Base-by-base conservation (phyloP, 1,284 basidiomycete species). In the Trametes versicolor region DNA sequence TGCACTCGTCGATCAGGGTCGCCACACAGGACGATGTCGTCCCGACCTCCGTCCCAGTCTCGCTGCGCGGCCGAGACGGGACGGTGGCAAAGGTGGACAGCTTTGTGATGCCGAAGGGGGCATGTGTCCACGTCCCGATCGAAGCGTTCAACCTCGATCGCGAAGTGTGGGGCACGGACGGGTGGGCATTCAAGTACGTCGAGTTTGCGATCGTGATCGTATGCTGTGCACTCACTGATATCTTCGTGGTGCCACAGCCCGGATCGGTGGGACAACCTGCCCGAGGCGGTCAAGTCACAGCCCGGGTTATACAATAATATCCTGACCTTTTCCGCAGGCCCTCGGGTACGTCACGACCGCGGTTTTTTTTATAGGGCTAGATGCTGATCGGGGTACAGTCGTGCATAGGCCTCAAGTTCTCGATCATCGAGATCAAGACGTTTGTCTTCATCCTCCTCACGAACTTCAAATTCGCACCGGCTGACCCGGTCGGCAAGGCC, bases 111-210 rank as follows among this genome's bases (percentile, higher is more conserved):
- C 80, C 80, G 3, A 92, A 91, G 70, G 92, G 91, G 8, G 87
- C 84, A 45, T 85, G 89, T 57, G 84, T 94, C 10, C 91, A 94
- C 74, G 82, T 94, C 2, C 88, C 92, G 0, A 77, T 94, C 13
- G 92, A 94, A 70, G 91, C 86, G 2, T 88, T 94, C 79, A 92
- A 93, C 71, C 76, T 92, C 41, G 90, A 92, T 73, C 89, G 87
- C 65, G 82, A 76, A 32, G 82, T 93, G 29, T 94, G 93, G 92
- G 93, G 92, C 9, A 79, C 85, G 19, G 86, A 91, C 74, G 90
- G 89, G 39, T 92, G 90, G 90, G 79, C 85, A 29, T 94, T 94
- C 77, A 84, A 87, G 92, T 93, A 73, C 66, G 88, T 78, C 9
- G 61, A 19, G 34, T 34, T 36, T 17, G 19, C 12, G 17, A 27